Base-by-base conservation (phyloP, 352 stramenopile species). In the Globisporangium polare region DNA sequence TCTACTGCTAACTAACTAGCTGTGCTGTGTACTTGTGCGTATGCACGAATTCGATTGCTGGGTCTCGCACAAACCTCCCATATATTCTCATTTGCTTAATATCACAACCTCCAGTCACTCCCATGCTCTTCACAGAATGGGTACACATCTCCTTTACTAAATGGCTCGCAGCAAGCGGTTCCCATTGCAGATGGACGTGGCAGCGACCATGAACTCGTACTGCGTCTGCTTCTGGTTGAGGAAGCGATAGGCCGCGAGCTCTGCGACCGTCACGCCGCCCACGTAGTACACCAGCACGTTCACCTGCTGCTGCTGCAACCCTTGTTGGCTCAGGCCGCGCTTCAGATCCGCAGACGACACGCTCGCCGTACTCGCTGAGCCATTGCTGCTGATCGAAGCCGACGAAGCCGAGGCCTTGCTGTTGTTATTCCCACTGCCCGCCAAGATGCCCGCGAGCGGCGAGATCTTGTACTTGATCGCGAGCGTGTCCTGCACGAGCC, bases 221-320 rank as follows among this genome's bases (percentile, higher is more conserved):
- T 87, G 62, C 53, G 57, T 64, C 63, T 94, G 83, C 46, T 69
- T 80, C 26, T 77, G 63, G 59, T 94, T 94, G 22, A 94, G 61
- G 55, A 76, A 92, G 15, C 87, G 81, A 51, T 80, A 86, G 27
- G 87, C 88, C 12, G 83, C 86, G 8, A 96, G 69, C 58, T 95
- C 88, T 0, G 86, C 88, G 41, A 93, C 84, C 0, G 88, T 95
- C 43, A 95, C 75, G 5, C 88, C 88, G 17, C 88, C 88, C 8
- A 93, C 67, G 61, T 92, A 96, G 50, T 92, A 94, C 50, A 95
- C 86, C 41, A 96, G 67, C 46, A 95, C 78, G 18, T 56, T 62
- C 42, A 64, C 55, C 27, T 35, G 55, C n/a, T 47, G 13, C 10
- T 43, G 35, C n/a, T 57, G 35, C 15, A 20, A 18, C 12, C 22